These are phyloP conservation scores for Penicillium samsonianum DNA, from an alignment of 495 filamentous ascomycete genomes.

Conservation along the genomic window DNA sequence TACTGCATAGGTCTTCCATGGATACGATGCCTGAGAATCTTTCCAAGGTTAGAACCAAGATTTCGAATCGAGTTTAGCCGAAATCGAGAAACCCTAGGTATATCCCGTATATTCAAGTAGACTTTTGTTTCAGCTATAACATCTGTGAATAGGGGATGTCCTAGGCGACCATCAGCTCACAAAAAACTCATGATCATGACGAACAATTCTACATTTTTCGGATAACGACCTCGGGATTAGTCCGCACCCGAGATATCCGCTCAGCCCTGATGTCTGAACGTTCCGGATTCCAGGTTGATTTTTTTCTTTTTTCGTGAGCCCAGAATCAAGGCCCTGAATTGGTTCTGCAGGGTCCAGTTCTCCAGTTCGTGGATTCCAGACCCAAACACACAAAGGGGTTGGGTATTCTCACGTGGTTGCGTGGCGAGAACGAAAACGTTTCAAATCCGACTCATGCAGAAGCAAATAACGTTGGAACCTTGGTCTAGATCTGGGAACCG, in stretches of 20 bases:
- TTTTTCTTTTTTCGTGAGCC: not conserved
- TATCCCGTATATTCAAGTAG: not conserved
- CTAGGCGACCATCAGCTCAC: not conserved
- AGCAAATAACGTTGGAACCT: not conserved
- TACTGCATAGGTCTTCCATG: constrained; percentile 5
- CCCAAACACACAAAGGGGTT: not conserved
- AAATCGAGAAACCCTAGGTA: not conserved
- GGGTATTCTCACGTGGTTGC: not conserved
- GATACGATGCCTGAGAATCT: not conserved
- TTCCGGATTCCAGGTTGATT: not conserved
- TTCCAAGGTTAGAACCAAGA: not conserved
- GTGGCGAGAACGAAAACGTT: not conserved
- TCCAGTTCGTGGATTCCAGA: not conserved
- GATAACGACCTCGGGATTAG: not conserved
- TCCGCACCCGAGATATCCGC: not conserved
- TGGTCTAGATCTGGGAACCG: not conserved
- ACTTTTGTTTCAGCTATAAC: not conserved
- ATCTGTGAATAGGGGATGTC: not conserved
- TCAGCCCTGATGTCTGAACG: not conserved
- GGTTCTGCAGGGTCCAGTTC: not conserved
- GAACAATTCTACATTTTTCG: not conserved
- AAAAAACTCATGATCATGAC: not conserved
- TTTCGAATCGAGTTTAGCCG: not conserved
- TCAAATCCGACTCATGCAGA: not conserved
- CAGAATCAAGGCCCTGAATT: not conserved